Conservation (phyloP, 2,329 filamentous ascomycete species). For the Chaetomium globosum region DNA sequence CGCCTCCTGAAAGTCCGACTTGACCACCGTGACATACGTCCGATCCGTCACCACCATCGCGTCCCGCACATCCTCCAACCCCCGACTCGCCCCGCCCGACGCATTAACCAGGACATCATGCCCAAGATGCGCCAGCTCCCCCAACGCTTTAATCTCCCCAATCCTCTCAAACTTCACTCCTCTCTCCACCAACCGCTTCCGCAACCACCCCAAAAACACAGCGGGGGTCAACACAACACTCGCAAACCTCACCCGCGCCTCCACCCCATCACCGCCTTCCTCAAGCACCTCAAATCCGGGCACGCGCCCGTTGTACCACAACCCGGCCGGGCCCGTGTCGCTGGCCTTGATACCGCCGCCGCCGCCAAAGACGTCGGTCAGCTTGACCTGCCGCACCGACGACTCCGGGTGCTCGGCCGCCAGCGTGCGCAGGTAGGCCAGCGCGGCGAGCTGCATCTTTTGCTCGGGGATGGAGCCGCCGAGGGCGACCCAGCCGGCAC, state of each 20-base stretch:
- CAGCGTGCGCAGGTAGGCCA: constrained; percentile 25
- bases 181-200: constrained; percentile 1
- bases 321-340: not conserved
- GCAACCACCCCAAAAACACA: constrained; percentile 30
- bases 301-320: constrained; percentile 26
- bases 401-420: constrained; percentile 27
- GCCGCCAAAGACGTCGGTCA: constrained; percentile 30
- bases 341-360: not conserved
- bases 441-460: constrained; percentile 39
- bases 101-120: constrained; percentile 30
- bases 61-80: constrained; percentile 31
- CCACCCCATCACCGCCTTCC: not conserved
- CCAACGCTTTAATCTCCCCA: constrained; percentile 18
- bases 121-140: constrained; percentile 18
- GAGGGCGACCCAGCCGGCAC: constrained; percentile 39
- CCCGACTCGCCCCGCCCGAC: constrained; percentile 22
- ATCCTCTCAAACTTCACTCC: constrained; percentile 26
- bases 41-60: constrained; percentile 25
- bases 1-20: constrained; percentile 20
- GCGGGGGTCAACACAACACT: constrained; percentile 29
- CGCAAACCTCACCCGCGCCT: constrained; percentile 22
- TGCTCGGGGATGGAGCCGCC: constrained; percentile 34
- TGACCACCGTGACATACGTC: constrained; percentile 29
- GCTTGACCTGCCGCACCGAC: constrained; percentile 23
- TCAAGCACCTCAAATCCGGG: constrained; percentile 8